Base-by-base conservation (phyloP, 1,284 basidiomycete species). In the Ustilago vetiveriae region DNA sequence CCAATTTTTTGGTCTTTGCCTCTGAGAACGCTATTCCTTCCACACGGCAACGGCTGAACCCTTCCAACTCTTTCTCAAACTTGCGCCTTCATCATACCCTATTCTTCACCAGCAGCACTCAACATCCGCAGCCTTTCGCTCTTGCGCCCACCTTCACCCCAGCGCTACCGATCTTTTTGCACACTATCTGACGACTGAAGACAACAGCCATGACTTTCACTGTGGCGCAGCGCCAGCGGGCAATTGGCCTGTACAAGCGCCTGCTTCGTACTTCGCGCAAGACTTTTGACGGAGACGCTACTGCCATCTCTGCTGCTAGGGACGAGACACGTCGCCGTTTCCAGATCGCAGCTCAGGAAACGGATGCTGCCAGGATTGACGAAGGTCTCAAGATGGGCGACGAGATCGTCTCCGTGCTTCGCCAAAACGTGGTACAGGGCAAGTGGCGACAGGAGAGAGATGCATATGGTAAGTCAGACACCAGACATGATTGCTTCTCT, bases 391-490 rank as follows among this genome's bases (percentile, higher is more conserved):
- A 69, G 33, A 73, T 74, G 74, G 75, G 74, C 49, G 60, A 77
- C 24, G 79, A 81, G 49, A 66, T 80, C 23, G 62, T 74, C 38
- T 54, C 58, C 8, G 53, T 80, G 19, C 67, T 81, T 13, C 62
- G 72, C 24, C 69, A 63, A 53, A 81, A 81, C 45, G 80, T 81
- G 14, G 80, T 80, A 19, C 80, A 81, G 55, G 80, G 77, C 41
- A 71, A 71, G 23, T 72, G 55, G 50, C 55, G 67, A 22, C 58
- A 72, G 29, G 68, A 75, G 7, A 43, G 38, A 3, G 44, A 68
- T 16, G 64, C 70, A 4, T 76, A 71, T 36, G 65, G 69, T 69
- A 60, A 54, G 65, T 57, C 26, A 41, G 14, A 27, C 11, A 27
- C 21, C 29, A 8, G 10, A 3, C 0, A 24, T 35, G 13, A 6